These are phyloP conservation scores for Leccinum subrobustum DNA, from an alignment of 1,284 basidiomycete species.

Conservation along the genomic window DNA sequence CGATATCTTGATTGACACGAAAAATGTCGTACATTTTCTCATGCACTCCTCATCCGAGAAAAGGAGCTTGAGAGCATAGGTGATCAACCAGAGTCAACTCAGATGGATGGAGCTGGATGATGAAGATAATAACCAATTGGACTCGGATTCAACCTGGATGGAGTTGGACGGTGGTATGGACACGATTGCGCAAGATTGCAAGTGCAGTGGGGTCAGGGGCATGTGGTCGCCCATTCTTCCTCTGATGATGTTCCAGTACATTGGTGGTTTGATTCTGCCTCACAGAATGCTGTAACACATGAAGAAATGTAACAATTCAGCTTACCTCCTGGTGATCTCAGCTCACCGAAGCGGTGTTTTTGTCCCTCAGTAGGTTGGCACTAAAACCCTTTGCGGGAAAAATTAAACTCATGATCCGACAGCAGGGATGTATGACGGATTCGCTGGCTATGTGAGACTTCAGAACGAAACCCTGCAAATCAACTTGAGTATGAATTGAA, in stretches of 20 bases:
- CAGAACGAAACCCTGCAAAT: background rate
- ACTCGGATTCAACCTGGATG: too few relatives aligned
- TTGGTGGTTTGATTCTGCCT: background rate
- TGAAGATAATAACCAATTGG: too few relatives aligned
- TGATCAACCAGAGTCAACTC: too few relatives aligned
- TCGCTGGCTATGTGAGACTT: background rate
- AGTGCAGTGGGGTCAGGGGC: background rate
- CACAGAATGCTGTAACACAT: background rate
- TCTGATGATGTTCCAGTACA: background rate
- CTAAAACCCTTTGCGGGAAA: background rate
- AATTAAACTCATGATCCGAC: background rate
- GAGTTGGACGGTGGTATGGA: too few relatives aligned
- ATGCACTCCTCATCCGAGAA: too few relatives aligned
- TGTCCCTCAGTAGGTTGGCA: background rate
- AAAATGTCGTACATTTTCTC: too few relatives aligned
- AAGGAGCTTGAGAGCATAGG: too few relatives aligned
- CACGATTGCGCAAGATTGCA: background rate
- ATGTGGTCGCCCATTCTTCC: background rate
- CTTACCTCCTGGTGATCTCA: background rate
- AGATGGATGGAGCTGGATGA: too few relatives aligned
- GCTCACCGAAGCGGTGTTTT: background rate
- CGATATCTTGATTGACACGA: too few relatives aligned
- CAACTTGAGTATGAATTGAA: background rate
- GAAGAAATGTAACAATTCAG: background rate
- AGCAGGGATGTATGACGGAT: background rate